A percentile compares a stretch with the other conserved stretches of the same genome.
Evolutionary conservation across 345 rosid species (phyloP).

Genomic region (Sonneratia alba): DNA sequence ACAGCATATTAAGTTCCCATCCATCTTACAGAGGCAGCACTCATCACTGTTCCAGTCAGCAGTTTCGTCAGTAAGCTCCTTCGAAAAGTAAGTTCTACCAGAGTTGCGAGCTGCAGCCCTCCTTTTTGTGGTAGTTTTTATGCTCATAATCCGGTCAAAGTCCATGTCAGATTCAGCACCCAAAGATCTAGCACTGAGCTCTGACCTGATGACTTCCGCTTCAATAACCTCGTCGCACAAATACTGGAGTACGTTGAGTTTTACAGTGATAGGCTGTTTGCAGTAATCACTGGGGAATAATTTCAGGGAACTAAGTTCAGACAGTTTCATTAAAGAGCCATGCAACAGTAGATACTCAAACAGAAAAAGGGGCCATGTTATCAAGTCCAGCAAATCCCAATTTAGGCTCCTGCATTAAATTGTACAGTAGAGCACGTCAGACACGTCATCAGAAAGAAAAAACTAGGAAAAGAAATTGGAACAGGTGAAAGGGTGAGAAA

Average conservation of each 20-base stretch:
- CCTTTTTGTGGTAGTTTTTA: slow-evolving; percentile 48
- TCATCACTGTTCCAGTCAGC: slow-evolving; percentile 82
- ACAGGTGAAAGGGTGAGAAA: not conserved
- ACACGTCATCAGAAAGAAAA: slow-evolving; percentile 5
- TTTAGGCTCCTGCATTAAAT: slow-evolving; percentile 67
- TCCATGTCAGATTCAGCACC: slow-evolving; percentile 59
- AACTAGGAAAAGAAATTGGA: slow-evolving; percentile 13
- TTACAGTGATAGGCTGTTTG: slow-evolving; percentile 55
- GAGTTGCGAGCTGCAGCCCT: slow-evolving; percentile 31
- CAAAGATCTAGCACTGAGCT: slow-evolving; percentile 62
- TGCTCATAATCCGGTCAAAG: slow-evolving; percentile 39
- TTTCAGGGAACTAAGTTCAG: slow-evolving; percentile 48
- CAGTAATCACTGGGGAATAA: slow-evolving; percentile 57
- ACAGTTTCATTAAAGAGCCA: slow-evolving; percentile 39
- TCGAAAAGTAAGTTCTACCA: slow-evolving; percentile 38
- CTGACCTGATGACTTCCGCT: slow-evolving; percentile 59
- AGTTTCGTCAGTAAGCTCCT: slow-evolving; percentile 43
- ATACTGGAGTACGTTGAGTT: slow-evolving; percentile 59
- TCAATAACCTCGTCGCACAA: slow-evolving; percentile 80
- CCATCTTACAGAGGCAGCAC: slow-evolving; percentile 95
- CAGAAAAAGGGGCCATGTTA: slow-evolving; percentile 87
- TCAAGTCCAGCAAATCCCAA: slow-evolving; percentile 69
- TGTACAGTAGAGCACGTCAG: not conserved
- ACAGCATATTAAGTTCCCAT: slow-evolving; percentile 86
- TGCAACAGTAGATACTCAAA: slow-evolving; percentile 62